phyloP scores from a whole-genome alignment of 2,329 filamentous ascomycete genomes.

The Fusarium nurragi region DNA sequence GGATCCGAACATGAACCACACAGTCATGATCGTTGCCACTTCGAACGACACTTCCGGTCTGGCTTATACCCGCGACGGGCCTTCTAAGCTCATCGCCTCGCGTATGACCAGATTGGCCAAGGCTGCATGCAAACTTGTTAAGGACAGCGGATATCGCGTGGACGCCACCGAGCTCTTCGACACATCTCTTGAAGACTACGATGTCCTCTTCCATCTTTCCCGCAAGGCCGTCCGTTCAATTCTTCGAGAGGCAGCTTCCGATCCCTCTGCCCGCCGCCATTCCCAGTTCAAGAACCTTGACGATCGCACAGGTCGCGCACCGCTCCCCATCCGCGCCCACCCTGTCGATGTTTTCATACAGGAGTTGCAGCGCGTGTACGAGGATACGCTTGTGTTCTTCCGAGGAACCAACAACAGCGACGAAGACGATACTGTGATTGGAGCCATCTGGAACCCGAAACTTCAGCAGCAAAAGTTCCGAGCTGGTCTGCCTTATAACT shows the following conservation, averaged over 20 bases:
- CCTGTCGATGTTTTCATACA: conserved; percentile 70
- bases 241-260: conserved; percentile 51
- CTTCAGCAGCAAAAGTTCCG: conserved; percentile 70
- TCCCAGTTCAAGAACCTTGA: conserved; percentile 85
- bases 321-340: conserved; percentile 64
- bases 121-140: conserved; percentile 73
- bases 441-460: conserved; percentile 67
- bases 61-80: conserved; percentile 77
- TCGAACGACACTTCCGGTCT: conserved; percentile 80
- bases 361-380: conserved; percentile 75
- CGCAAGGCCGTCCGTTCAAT: conserved; percentile 59
- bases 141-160: conserved; percentile 61
- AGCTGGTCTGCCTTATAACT: conserved; percentile 74
- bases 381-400: conserved; percentile 81
- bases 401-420: conserved; percentile 61
- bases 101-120: conserved; percentile 85
- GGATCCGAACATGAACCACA: conserved; percentile 87
- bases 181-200: conserved; percentile 79
- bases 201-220: conserved; percentile 82
- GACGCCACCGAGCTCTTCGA: conserved; percentile 70
- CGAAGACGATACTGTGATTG: conserved; percentile 61
- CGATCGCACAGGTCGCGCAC: conserved; percentile 58
- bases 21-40: conserved; percentile 83
- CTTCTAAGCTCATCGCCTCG: conserved; percentile 83
- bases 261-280: conserved; percentile 52